phyloP scores from a whole-genome alignment of 768 basidiomycete genomes.

The Boletus rubroflammeus region DNA sequence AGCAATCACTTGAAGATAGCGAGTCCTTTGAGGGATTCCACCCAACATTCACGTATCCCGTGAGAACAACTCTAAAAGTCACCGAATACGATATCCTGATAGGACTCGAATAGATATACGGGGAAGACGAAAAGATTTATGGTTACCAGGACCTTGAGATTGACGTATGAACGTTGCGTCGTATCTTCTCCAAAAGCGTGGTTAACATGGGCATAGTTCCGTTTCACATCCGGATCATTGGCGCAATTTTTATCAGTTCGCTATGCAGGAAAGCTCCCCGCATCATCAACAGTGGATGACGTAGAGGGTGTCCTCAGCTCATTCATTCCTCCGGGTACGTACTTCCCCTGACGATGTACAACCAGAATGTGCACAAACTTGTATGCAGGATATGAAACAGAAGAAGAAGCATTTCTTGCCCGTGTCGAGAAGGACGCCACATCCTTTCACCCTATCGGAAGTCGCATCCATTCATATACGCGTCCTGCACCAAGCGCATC shows the following conservation, averaged over 20 bases:
- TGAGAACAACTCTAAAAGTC: slow-evolving; percentile 34
- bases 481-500: slow-evolving; percentile 44
- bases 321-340: slow-evolving; percentile 70
- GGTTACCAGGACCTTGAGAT: slow-evolving; percentile 84
- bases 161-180: slow-evolving; percentile 53
- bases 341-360: neutral
- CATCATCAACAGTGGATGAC: slow-evolving; percentile 76
- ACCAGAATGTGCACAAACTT: neutral
- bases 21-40: slow-evolving; percentile 69
- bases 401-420: slow-evolving; percentile 61
- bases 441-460: slow-evolving; percentile 73
- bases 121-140: slow-evolving; percentile 95
- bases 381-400: slow-evolving; percentile 61
- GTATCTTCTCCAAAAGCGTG: neutral
- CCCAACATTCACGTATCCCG: slow-evolving; percentile 93
- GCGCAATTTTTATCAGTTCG: slow-evolving; percentile 67
- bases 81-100: slow-evolving; percentile 5
- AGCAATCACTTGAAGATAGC: slow-evolving; percentile 48
- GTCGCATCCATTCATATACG: slow-evolving; percentile 72
- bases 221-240: slow-evolving; percentile 86
- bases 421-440: slow-evolving; percentile 76
- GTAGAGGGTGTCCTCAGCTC: slow-evolving; percentile 72
- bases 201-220: slow-evolving; percentile 47
- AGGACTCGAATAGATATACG: slow-evolving; percentile 64
- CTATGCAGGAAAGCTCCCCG: slow-evolving; percentile 63